Evolutionary conservation across 2,329 filamentous ascomycete genomes (phyloP).

Genomic region (Colletotrichum ledebouriae): DNA sequence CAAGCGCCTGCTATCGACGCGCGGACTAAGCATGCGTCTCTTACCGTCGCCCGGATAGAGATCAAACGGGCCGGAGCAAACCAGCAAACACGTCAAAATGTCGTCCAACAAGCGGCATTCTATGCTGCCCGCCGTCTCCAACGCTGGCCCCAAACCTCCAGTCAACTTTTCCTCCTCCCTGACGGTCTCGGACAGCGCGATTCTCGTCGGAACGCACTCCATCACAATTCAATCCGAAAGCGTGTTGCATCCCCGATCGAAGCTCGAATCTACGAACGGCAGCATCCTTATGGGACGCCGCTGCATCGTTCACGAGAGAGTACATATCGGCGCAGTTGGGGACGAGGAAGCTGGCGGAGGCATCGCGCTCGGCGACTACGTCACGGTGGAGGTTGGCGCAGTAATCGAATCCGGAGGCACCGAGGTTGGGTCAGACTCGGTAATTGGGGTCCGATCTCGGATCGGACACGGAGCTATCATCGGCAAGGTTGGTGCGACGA

Average conservation of each 20-base stretch:
- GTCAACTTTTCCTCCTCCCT: constrained; percentile 72
- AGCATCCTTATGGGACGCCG: constrained; percentile 85
- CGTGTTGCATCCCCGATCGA: constrained; percentile 87
- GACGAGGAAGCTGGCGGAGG: constrained; percentile 57
- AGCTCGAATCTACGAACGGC: constrained; percentile 82
- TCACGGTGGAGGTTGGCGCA: constrained; percentile 71
- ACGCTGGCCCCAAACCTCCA: constrained; percentile 70
- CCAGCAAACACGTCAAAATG: constrained; percentile 47
- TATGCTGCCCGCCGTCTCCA: constrained; percentile 65
- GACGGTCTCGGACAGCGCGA: constrained; percentile 72
- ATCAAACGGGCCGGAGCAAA: constrained; percentile 37
- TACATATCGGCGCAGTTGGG: constrained; percentile 65
- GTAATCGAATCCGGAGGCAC: constrained; percentile 73
- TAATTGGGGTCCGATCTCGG: constrained; percentile 70
- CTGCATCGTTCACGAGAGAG: constrained; percentile 83
- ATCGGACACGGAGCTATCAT: constrained; percentile 72
- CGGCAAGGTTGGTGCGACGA: constrained; percentile 65
- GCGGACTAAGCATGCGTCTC: constrained; percentile 26
- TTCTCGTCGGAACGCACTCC: constrained; percentile 78
- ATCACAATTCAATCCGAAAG: constrained; percentile 84
- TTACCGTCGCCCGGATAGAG: constrained; percentile 8
- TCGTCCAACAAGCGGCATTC: constrained; percentile 68
- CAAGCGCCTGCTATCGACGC: background rate
- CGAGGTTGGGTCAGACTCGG: constrained; percentile 70
- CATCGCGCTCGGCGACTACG: constrained; percentile 71